Evolutionary conservation across 129 eudicot species (phyloP).

Genomic region (Helianthus tuberosus): DNA sequence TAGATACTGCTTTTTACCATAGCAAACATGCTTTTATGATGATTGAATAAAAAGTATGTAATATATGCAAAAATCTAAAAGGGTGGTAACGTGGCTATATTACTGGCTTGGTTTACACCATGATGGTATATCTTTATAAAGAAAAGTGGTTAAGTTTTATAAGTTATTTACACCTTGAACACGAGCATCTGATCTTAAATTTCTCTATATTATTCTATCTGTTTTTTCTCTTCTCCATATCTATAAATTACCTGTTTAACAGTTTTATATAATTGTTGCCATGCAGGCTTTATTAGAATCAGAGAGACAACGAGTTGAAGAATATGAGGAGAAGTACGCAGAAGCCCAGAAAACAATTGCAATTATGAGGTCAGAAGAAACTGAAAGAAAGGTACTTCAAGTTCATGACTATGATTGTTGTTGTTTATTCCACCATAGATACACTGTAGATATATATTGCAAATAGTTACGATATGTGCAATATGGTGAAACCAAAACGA

Average conservation of each 20-base stretch:
- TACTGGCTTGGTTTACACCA: neutral
- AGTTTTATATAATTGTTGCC: slow-evolving; percentile 1
- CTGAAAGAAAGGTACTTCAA: slow-evolving; percentile 66
- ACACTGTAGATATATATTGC: neutral
- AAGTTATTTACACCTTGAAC: neutral
- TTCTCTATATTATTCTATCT: neutral
- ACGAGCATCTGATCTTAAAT: neutral
- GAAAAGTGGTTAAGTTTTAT: neutral
- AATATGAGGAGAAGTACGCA: slow-evolving; percentile 59
- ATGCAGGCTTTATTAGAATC: slow-evolving; percentile 63
- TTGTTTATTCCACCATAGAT: slow-evolving; percentile 1
- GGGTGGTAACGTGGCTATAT: slow-evolving; percentile 12
- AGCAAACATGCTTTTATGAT: neutral
- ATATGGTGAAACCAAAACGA: slow-evolving; percentile 6
- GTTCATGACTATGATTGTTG: slow-evolving; percentile 43
- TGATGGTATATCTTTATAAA: neutral
- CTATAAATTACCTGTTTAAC: slow-evolving; percentile 3
- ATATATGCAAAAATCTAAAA: neutral
- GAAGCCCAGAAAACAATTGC: slow-evolving; percentile 63
- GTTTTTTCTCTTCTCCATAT: neutral
- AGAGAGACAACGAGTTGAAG: slow-evolving; percentile 75
- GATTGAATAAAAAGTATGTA: neutral
- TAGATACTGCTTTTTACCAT: neutral
- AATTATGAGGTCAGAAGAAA: slow-evolving; percentile 68
- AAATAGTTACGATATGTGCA: neutral